These are phyloP conservation scores for Combretum micranthum DNA, from an alignment of 345 rosid genomes.

Conservation along the genomic window DNA sequence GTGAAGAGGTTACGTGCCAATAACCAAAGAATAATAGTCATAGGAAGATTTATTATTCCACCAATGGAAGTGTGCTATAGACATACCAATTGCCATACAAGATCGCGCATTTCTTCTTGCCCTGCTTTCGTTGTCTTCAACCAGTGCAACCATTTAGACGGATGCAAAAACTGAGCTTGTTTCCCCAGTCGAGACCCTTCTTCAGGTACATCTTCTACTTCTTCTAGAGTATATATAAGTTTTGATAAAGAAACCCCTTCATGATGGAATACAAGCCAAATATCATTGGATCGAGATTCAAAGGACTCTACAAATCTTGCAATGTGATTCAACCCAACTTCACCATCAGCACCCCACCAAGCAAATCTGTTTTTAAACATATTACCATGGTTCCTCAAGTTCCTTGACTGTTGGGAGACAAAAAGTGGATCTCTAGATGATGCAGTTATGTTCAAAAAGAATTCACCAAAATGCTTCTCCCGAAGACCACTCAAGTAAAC, in stretches of 20 bases:
- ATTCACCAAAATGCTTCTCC: slow-evolving; percentile 94
- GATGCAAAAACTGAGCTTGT: slow-evolving; percentile 53
- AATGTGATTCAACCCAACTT: slow-evolving; percentile 80
- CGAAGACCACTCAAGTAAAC: slow-evolving; percentile 83
- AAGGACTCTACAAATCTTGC: slow-evolving; percentile 90
- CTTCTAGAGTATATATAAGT: slow-evolving; percentile 68
- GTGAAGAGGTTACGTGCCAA: too few species aligned
- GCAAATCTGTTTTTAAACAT: slow-evolving; percentile 19
- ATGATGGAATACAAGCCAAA: slow-evolving; percentile 88
- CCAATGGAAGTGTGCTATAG: not conserved
- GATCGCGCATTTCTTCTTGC: slow-evolving; percentile 74
- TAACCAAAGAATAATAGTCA: too few species aligned
- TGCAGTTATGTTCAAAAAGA: slow-evolving; percentile 64
- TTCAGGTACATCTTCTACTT: slow-evolving; percentile 30
- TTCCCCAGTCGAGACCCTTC: slow-evolving; percentile 50
- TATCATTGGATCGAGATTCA: slow-evolving; percentile 82
- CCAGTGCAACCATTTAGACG: slow-evolving; percentile 97
- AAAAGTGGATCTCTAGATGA: slow-evolving; percentile 34
- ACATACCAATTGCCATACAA: slow-evolving; percentile 81
- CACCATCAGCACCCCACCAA: slow-evolving; percentile 23
- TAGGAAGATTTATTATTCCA: too few species aligned
- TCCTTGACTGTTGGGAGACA: slow-evolving; percentile 17
- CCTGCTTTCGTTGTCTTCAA: slow-evolving; percentile 82
- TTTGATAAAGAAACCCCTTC: slow-evolving; percentile 89
- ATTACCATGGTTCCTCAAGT: slow-evolving; percentile 21